Conservation (phyloP, 2,329 filamentous ascomycete genomes). For the Curvularia verruculosa region DNA sequence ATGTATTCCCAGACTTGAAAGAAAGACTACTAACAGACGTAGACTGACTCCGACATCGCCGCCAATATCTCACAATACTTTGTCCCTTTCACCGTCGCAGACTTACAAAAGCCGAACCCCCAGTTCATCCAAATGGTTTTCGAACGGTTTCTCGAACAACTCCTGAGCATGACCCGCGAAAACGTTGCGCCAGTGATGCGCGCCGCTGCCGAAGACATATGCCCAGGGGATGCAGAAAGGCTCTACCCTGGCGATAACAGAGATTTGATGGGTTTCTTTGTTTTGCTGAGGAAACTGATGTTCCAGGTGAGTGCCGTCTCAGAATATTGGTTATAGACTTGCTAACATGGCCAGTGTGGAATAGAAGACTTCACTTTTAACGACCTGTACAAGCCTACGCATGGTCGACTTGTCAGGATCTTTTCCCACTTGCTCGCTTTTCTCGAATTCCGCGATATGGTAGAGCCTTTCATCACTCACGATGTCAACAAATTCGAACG, state of each 20-base stretch:
- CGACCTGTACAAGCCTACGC: conserved; percentile 88
- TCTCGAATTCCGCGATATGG: conserved; percentile 92
- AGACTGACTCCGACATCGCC: conserved; percentile 81
- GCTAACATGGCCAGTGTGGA: conserved; percentile 67
- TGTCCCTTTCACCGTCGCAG: conserved; percentile 82
- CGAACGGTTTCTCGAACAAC: conserved; percentile 93
- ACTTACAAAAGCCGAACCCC: conserved; percentile 92
- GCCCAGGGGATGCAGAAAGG: conserved; percentile 77
- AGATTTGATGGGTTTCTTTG: conserved; percentile 95
- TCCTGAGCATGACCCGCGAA: conserved; percentile 92
- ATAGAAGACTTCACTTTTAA: conserved; percentile 93
- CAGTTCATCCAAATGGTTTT: conserved; percentile 96
- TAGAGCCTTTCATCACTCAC: conserved; percentile 86
- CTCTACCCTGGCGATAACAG: conserved; percentile 85
- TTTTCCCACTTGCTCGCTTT: conserved; percentile 99
- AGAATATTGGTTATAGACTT: not conserved
- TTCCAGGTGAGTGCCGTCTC: conserved; percentile 59
- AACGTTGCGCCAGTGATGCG: conserved; percentile 95
- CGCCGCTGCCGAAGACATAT: conserved; percentile 86
- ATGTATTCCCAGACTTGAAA: not conserved
- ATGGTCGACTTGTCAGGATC: conserved; percentile 89
- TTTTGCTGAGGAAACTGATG: conserved; percentile 78
- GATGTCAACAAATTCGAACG: conserved; percentile 90
- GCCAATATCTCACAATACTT: conserved; percentile 97
- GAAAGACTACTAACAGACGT: conserved; percentile 21